These are phyloP conservation scores for Clitoria ternatea DNA, from an alignment of 306 rosid species.

Conservation along the genomic window DNA sequence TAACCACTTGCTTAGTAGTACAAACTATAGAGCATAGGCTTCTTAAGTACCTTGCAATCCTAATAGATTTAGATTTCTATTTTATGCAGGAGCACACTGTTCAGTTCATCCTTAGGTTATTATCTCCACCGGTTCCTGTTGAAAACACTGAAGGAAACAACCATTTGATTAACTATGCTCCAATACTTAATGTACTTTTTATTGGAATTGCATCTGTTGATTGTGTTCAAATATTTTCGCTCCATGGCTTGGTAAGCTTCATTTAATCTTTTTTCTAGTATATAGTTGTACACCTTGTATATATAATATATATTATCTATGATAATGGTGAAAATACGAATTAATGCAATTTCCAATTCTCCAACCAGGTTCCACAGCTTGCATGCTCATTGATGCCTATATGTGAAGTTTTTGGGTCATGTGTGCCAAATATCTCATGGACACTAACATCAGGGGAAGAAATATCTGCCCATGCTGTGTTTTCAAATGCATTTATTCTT, in stretches of 20 bases:
- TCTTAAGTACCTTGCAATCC: slow-evolving; percentile 8
- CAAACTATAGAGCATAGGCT: neutral
- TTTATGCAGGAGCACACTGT: slow-evolving; percentile 86
- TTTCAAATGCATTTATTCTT: slow-evolving; percentile 92
- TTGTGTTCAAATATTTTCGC: slow-evolving; percentile 84
- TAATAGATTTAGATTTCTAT: slow-evolving; percentile 25
- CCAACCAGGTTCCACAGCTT: slow-evolving; percentile 84
- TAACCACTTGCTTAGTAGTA: slow-evolving; percentile 8
- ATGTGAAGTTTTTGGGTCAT: slow-evolving; percentile 97
- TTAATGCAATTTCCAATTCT: slow-evolving; percentile 27
- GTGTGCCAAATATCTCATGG: slow-evolving; percentile 82
- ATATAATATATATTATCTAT: neutral
- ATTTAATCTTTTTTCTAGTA: neutral
- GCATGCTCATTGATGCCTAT: slow-evolving; percentile 97
- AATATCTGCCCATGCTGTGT: slow-evolving; percentile 87
- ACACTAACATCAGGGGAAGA: slow-evolving; percentile 67
- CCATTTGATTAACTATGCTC: slow-evolving; percentile 80
- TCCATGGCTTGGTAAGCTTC: slow-evolving; percentile 88
- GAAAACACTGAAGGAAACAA: slow-evolving; percentile 55
- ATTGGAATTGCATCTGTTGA: slow-evolving; percentile 91
- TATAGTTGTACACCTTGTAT: neutral
- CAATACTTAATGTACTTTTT: slow-evolving; percentile 68
- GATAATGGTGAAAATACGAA: neutral
- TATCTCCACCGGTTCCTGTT: slow-evolving; percentile 77
- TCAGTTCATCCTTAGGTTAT: slow-evolving; percentile 72